Base-by-base conservation (phyloP, 2,329 filamentous ascomycete species). In the Aspergillus neoniger region DNA sequence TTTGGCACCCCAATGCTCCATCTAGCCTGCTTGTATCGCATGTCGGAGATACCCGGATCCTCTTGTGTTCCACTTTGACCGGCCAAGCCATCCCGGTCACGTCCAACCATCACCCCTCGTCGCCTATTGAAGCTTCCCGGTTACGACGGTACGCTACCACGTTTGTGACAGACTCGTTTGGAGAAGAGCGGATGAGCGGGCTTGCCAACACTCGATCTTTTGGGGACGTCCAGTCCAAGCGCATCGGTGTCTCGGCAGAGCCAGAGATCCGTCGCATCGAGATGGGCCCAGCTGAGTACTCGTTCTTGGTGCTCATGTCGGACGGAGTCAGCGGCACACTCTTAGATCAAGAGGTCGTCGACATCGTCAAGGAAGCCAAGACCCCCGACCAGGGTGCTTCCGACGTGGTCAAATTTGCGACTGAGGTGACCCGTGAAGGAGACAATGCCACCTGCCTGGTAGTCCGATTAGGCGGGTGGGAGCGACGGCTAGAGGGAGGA, bases 161-260 rank as follows among this genome's bases (percentile, higher is more conserved):
- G 2, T 94, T 98, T 73, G 89, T 96, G 17, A 95, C 94, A 0
- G 95, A 99, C 78, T 96, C 91, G 36, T 99, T 99, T 75, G 95
- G 95, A 72, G 95, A 99, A 78, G 93, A 98, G 78, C 92, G 95
- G 67, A 95, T 99, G 76, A 88, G 88, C 14, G 94, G 95, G 0
- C 84, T 99, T 0, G 95, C 95, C 67, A 99, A 99, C 78, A 96
- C 91, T 32, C 90, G 95, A 30, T 85, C 95, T 4, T 98, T 99
- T 73, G 95, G 95, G 25, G 95, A 99, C 79, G 92, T 97, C 78
- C 85, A 85, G 36, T 91, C 88, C 59, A 99, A 99, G 78, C 90
- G 94, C 56, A 89, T 98, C 55, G 95, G 95, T 28, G 94, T 99
- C 12, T 93, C 90, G 4, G 95, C 95, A 1, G 95, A 99, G 77